Evolutionary conservation across 306 rosid species (phyloP).

Genomic region (Mimosa pudica): DNA sequence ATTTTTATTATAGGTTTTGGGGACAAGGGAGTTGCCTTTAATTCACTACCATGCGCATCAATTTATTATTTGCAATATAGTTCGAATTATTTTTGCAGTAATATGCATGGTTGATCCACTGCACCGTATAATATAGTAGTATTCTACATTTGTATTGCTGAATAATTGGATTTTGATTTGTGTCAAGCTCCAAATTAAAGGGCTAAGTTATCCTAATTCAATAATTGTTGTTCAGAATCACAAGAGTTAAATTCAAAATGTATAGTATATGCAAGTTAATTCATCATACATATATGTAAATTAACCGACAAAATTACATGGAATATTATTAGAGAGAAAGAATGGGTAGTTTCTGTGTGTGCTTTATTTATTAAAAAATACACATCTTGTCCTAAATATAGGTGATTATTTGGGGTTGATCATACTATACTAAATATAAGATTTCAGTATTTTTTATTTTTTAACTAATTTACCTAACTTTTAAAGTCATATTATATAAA

Average conservation of each 20-base stretch:
- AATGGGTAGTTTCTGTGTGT: slow-evolving; percentile 19
- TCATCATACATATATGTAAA: not conserved
- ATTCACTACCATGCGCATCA: slow-evolving; percentile 18
- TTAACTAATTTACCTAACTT: too few species aligned
- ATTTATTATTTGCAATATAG: not conserved
- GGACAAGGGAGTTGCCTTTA: slow-evolving; percentile 36
- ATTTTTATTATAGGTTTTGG: slow-evolving; percentile 23
- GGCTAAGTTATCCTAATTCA: not conserved
- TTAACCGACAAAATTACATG: not conserved
- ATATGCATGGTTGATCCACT: not conserved
- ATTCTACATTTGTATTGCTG: not conserved
- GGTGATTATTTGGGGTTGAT: too few species aligned
- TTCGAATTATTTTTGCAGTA: not conserved
- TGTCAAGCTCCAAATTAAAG: not conserved
- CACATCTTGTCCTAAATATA: too few species aligned
- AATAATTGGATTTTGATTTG: not conserved
- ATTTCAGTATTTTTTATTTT: too few species aligned
- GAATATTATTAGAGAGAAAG: not conserved
- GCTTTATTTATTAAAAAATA: not conserved
- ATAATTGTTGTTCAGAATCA: not conserved
- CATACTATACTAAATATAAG: too few species aligned
- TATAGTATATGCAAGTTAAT: not conserved
- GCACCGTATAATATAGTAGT: not conserved
- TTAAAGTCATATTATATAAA: too few species aligned
- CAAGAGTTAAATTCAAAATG: not conserved